These are phyloP conservation scores for Coemansia sp. DNA, from an alignment of 192 early-diverging fungal genomes.

Conservation along the genomic window DNA sequence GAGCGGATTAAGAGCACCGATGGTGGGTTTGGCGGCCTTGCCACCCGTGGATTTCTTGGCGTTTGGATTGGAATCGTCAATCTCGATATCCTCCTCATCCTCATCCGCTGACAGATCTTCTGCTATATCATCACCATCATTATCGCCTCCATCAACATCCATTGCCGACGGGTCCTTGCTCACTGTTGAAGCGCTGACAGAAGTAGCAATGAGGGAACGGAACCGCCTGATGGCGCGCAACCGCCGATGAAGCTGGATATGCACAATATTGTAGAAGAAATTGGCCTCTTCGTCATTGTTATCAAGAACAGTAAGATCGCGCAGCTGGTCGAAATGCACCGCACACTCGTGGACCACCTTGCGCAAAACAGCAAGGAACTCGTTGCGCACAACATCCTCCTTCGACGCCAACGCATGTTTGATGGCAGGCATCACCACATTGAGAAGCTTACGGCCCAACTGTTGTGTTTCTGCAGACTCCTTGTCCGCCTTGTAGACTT, in stretches of 20 bases:
- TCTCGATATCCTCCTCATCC: constrained; percentile 2
- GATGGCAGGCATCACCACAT: constrained; percentile 40
- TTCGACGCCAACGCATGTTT: constrained; percentile 37
- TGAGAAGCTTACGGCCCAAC: constrained; percentile 18
- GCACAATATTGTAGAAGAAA: constrained; percentile 94
- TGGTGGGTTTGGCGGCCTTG: background rate
- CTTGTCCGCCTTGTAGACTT: constrained; percentile 17
- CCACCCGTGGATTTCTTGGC: background rate
- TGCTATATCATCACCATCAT: background rate
- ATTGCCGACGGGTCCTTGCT: constrained; percentile 7
- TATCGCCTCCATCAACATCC: constrained; percentile 33
- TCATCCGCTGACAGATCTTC: background rate
- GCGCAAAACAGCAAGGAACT: constrained; percentile 42
- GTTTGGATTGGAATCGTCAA: constrained; percentile 5
- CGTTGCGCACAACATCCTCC: constrained; percentile 33
- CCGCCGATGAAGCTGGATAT: constrained; percentile 95
- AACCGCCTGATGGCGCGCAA: constrained; percentile 79
- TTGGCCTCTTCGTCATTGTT: constrained; percentile 67
- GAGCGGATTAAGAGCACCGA: constrained; percentile 19
- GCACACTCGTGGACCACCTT: constrained; percentile 40
- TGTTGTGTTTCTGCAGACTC: constrained; percentile 12
- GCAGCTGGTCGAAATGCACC: constrained; percentile 37
- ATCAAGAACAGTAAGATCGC: constrained; percentile 43
- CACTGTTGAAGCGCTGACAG: background rate
- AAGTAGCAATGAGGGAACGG: constrained; percentile 37